These are phyloP conservation scores for Pulicaria dysenterica DNA, from an alignment of 129 eudicot genomes.

Conservation along the genomic window DNA sequence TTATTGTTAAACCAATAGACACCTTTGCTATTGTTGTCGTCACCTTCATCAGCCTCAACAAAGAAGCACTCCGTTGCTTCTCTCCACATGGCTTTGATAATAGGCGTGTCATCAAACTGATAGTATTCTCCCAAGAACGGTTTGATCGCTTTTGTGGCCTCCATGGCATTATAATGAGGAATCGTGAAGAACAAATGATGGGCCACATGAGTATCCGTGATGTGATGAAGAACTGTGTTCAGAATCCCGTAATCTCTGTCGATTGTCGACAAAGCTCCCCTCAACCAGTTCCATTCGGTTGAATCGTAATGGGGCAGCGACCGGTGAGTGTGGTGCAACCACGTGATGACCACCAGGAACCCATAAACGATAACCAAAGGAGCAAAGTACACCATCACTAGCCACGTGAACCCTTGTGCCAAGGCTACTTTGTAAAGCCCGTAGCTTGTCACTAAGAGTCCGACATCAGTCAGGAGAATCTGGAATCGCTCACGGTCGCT, in stretches of 20 bases:
- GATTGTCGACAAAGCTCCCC: slow-evolving; percentile 52
- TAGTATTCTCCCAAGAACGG: slow-evolving; percentile 57
- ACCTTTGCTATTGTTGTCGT: slow-evolving; percentile 32
- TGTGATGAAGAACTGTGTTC: slow-evolving; percentile 59
- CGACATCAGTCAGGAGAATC: slow-evolving; percentile 44
- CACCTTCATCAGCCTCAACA: slow-evolving; percentile 55
- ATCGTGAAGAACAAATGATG: slow-evolving; percentile 62
- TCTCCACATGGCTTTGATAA: slow-evolving; percentile 57
- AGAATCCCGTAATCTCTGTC: slow-evolving; percentile 59
- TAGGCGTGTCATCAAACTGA: slow-evolving; percentile 56
- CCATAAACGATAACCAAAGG: slow-evolving; percentile 58
- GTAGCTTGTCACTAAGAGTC: slow-evolving; percentile 38
- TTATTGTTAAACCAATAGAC: slow-evolving; percentile 64
- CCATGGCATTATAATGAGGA: slow-evolving; percentile 64
- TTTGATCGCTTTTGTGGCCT: slow-evolving; percentile 61
- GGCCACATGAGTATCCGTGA: slow-evolving; percentile 58
- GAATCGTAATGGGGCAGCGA: slow-evolving; percentile 59
- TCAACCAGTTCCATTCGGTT: slow-evolving; percentile 59
- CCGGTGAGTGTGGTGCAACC: slow-evolving; percentile 58
- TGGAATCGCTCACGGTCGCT: slow-evolving; percentile 39
- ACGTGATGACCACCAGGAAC: slow-evolving; percentile 56
- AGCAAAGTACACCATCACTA: slow-evolving; percentile 45
- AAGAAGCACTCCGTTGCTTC: slow-evolving; percentile 59
- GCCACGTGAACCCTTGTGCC: slow-evolving; percentile 52
- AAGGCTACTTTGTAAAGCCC: slow-evolving; percentile 39